Percentiles rank a stretch among this genome's conserved stretches.
phyloP scores from a whole-genome alignment of 768 basidiomycete species.

The Auricularia cornea region DNA sequence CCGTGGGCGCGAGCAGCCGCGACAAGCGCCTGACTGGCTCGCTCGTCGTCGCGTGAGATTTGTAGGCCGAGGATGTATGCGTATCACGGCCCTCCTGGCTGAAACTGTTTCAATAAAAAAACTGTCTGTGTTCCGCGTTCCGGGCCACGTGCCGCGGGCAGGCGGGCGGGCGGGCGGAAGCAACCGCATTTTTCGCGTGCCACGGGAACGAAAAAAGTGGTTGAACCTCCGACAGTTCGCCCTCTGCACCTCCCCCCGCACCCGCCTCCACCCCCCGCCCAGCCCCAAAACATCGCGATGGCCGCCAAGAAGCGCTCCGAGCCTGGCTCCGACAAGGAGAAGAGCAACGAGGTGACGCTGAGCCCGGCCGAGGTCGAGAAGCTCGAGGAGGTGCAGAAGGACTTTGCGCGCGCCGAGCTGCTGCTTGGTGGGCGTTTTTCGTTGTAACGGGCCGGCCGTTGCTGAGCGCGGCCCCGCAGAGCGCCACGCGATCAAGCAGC shows the following conservation, averaged over 20 bases:
- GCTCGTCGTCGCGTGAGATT: slow-evolving; percentile 10
- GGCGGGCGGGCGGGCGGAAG: neutral
- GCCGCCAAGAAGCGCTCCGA: slow-evolving; percentile 55
- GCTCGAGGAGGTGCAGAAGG: slow-evolving; percentile 56
- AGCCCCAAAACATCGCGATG: neutral
- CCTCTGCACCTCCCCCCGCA: neutral
- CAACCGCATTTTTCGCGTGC: neutral
- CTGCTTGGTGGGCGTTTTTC: slow-evolving; percentile 44
- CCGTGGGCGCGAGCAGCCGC: slow-evolving; percentile 42
- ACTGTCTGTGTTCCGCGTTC: neutral
- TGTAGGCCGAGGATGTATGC: neutral
- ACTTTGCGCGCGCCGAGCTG: slow-evolving; percentile 62
- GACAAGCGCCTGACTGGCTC: slow-evolving; percentile 39
- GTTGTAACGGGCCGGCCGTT: neutral
- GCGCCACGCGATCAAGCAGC: slow-evolving; percentile 48
- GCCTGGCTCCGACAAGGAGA: slow-evolving; percentile 70
- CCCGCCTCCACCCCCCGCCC: neutral
- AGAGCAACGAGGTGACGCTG: slow-evolving; percentile 60
- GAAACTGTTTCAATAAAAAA: no score
- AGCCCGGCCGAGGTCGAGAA: slow-evolving; percentile 65
- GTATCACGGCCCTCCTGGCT: neutral
- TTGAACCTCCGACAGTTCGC: no score
- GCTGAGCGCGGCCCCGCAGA: slow-evolving; percentile 33
- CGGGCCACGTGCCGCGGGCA: neutral
- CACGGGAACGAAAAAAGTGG: neutral